Evolutionary conservation across 768 basidiomycete genomes (phyloP).

Genomic region (Podaxis sp.): DNA sequence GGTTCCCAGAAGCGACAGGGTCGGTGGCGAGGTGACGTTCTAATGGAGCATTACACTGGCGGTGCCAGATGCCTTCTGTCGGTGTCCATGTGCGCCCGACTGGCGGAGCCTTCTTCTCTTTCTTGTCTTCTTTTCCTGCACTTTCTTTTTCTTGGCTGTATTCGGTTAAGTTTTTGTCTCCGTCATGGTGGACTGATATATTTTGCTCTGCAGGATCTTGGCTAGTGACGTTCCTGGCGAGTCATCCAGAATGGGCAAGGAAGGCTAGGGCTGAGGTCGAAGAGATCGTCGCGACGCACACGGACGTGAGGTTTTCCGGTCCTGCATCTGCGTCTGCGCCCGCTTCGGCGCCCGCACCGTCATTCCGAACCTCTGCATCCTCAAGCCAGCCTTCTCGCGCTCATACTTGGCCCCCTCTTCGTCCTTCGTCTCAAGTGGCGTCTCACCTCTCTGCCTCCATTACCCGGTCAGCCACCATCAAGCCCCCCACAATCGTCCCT

Average conservation of each 20-base stretch:
- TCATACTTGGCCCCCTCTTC: conserved; percentile 17
- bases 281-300: conserved; percentile 47
- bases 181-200: neutral
- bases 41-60: neutral
- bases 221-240: conserved; percentile 72
- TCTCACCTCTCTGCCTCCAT: conserved; percentile 14
- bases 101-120: neutral
- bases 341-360: neutral
- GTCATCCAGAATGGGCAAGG: conserved; percentile 62
- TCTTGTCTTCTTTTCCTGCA: neutral
- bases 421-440: conserved; percentile 11
- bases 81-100: neutral
- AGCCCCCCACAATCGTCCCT: conserved; percentile 21
- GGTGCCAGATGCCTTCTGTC: neutral
- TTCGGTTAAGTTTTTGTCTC: neutral
- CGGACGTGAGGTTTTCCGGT: conserved; percentile 17
- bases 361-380: neutral
- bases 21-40: neutral
- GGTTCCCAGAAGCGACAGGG: neutral
- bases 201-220: conserved; percentile 53
- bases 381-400: neutral
- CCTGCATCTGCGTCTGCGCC: neutral
- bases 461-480: conserved; percentile 4
- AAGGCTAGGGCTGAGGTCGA: conserved; percentile 64
- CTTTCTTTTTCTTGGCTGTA: neutral